Conservation (phyloP, 345 rosid genomes). For the Salix exigua region DNA sequence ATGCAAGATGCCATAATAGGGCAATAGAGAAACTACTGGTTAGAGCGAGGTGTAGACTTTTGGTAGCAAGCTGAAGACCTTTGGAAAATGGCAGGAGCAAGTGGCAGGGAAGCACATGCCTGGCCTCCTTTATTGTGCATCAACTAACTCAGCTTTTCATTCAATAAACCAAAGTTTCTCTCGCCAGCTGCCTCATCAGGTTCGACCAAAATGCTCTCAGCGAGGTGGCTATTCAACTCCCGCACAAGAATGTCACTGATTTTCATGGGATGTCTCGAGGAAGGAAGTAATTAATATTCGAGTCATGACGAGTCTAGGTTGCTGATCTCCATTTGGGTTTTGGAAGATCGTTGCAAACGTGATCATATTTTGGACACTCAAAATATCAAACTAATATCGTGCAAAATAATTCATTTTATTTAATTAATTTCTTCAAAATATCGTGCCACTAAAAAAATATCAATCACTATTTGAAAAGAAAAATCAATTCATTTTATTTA, state of each 20-base stretch:
- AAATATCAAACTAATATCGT: too few species aligned
- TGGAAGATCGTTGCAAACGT: not conserved
- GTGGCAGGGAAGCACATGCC: slow-evolving; percentile 27
- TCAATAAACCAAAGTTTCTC: slow-evolving; percentile 10
- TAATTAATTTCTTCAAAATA: too few species aligned
- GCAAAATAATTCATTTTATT: too few species aligned
- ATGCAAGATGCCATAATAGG: not conserved
- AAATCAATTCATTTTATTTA: too few species aligned
- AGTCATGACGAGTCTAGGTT: not conserved
- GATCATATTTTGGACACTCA: not conserved
- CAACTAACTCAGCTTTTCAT: slow-evolving; percentile 11
- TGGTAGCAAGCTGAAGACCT: slow-evolving; percentile 15
- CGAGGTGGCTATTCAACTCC: not conserved
- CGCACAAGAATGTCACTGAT: not conserved
- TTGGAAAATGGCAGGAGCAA: slow-evolving; percentile 8
- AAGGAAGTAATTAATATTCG: not conserved
- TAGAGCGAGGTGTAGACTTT: slow-evolving; percentile 20
- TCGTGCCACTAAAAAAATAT: too few species aligned
- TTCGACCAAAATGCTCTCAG: not conserved
- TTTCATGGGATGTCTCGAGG: not conserved
- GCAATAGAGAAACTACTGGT: slow-evolving; percentile 23
- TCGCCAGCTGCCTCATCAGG: not conserved
- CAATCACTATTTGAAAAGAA: too few species aligned
- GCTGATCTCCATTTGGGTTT: not conserved
- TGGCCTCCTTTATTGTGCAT: slow-evolving; percentile 9